These are phyloP conservation scores for Neonothopanus nambi DNA, from an alignment of 1,284 basidiomycete species.

Conservation along the genomic window DNA sequence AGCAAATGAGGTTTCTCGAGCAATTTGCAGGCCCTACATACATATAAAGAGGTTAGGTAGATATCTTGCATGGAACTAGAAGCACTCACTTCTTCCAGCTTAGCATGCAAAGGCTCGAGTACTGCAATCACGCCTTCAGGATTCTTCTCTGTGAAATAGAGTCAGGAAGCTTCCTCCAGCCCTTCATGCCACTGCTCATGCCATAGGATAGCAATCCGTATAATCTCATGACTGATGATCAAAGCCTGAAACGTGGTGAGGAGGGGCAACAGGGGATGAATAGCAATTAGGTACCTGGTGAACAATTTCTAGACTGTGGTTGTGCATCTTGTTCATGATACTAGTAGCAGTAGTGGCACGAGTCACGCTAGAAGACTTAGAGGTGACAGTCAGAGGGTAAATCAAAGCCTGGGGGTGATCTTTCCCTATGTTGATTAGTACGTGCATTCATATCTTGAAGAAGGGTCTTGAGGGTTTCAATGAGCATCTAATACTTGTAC, in stretches of 20 bases:
- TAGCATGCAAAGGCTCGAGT: slow-evolving; percentile 91
- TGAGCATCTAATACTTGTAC: background rate
- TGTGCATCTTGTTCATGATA: slow-evolving; percentile 94
- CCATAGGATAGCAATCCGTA: slow-evolving; percentile 98
- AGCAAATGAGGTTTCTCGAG: slow-evolving; percentile 93
- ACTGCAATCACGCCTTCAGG: slow-evolving; percentile 98
- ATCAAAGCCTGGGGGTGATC: slow-evolving; percentile 98
- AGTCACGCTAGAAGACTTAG: slow-evolving; percentile 88
- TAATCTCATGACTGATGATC: slow-evolving; percentile 92
- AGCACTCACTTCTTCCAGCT: slow-evolving; percentile 83
- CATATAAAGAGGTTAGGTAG: slow-evolving; percentile 6
- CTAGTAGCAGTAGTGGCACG: slow-evolving; percentile 83
- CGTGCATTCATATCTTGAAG: slow-evolving; percentile 59
- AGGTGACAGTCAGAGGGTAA: slow-evolving; percentile 97
- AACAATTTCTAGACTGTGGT: slow-evolving; percentile 89
- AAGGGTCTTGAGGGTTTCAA: slow-evolving; percentile 12
- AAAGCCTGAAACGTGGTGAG: slow-evolving; percentile 59
- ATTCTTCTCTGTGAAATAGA: slow-evolving; percentile 98
- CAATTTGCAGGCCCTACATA: slow-evolving; percentile 92
- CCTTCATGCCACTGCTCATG: slow-evolving; percentile 99
- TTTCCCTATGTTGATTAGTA: slow-evolving; percentile 92
- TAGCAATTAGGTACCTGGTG: slow-evolving; percentile 63
- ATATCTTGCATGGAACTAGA: background rate
- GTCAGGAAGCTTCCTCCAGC: slow-evolving; percentile 94
- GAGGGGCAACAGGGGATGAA: background rate